Evolutionary conservation across 2,329 filamentous ascomycete genomes (phyloP).

Genomic region (Zymoseptoria tritici): DNA sequence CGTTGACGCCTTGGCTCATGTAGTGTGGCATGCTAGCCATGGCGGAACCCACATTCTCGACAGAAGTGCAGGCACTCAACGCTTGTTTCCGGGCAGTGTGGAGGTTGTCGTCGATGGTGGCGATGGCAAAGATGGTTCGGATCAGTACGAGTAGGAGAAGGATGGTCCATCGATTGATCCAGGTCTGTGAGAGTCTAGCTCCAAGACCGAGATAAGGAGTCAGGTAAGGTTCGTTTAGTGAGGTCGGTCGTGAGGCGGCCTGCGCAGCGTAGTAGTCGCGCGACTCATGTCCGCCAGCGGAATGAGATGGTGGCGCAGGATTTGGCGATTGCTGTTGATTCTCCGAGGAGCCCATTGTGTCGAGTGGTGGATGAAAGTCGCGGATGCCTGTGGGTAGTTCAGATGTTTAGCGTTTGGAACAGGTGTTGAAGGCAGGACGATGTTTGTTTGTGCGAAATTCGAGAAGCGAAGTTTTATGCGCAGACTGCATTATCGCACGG

Average conservation of each 20-base stretch:
- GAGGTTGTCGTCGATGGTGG: conserved; percentile 65
- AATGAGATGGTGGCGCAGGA: conserved; percentile 51
- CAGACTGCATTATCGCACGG: background rate
- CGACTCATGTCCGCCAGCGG: conserved; percentile 56
- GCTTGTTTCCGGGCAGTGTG: conserved; percentile 71
- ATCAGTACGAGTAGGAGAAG: conserved; percentile 78
- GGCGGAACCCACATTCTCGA: conserved; percentile 85
- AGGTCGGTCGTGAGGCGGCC: conserved; percentile 48
- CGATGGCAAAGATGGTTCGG: conserved; percentile 69
- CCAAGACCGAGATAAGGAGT: conserved; percentile 90
- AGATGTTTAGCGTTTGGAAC: background rate
- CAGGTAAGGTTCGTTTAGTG: conserved; percentile 59
- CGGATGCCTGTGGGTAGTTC: background rate
- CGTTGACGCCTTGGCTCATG: conserved; percentile 80
- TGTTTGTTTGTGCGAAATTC: background rate
- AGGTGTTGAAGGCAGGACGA: background rate
- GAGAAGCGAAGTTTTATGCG: background rate
- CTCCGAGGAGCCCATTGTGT: conserved; percentile 42
- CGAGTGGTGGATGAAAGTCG: background rate
- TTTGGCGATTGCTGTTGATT: conserved; percentile 49
- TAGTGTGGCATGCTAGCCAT: conserved; percentile 99
- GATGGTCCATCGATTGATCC: conserved; percentile 96
- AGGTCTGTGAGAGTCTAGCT: conserved; percentile 86
- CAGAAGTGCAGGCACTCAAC: conserved; percentile 79
- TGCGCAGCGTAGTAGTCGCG: conserved; percentile 52